phyloP scores from a whole-genome alignment of 371 early-diverging fungal species.

The Syncephalastrum sp. region DNA sequence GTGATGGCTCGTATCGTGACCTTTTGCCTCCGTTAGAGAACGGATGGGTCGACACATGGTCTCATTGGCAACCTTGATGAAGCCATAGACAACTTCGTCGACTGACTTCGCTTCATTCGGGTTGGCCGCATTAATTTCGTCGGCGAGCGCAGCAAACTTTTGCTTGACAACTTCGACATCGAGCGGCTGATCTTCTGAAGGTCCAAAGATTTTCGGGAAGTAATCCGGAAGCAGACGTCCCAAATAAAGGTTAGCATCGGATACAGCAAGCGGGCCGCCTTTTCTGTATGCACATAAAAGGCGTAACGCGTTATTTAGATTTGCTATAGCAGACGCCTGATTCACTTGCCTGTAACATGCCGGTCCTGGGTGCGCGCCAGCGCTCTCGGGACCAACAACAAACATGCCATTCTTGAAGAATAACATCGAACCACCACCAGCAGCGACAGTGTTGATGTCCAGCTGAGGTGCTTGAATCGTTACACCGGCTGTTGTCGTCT shows the following conservation, averaged over 20 bases:
- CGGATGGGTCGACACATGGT: constrained; percentile 95
- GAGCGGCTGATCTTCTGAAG: constrained; percentile 80
- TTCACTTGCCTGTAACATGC: constrained; percentile 65
- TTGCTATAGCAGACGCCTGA: background rate
- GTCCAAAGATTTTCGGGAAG: constrained; percentile 95
- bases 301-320: background rate
- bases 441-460: constrained; percentile 94
- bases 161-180: constrained; percentile 64
- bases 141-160: constrained; percentile 66
- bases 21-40: constrained; percentile 91
- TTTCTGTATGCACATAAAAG: constrained; percentile 65
- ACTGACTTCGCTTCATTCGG: constrained; percentile 47
- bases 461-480: constrained; percentile 95
- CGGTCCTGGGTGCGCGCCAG: constrained; percentile 95
- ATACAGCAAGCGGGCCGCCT: constrained; percentile 89
- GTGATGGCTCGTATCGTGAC: constrained; percentile 85
- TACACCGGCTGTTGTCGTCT: constrained; percentile 92
- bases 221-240: constrained; percentile 86
- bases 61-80: constrained; percentile 93
- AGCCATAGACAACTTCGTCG: constrained; percentile 92
- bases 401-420: constrained; percentile 94
- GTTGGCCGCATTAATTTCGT: constrained; percentile 56
- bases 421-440: constrained; percentile 95
- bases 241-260: constrained; percentile 90
- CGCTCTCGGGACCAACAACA: constrained; percentile 94